These are phyloP conservation scores for Acacia concinna DNA, from an alignment of 331 rosid genomes.

Conservation along the genomic window DNA sequence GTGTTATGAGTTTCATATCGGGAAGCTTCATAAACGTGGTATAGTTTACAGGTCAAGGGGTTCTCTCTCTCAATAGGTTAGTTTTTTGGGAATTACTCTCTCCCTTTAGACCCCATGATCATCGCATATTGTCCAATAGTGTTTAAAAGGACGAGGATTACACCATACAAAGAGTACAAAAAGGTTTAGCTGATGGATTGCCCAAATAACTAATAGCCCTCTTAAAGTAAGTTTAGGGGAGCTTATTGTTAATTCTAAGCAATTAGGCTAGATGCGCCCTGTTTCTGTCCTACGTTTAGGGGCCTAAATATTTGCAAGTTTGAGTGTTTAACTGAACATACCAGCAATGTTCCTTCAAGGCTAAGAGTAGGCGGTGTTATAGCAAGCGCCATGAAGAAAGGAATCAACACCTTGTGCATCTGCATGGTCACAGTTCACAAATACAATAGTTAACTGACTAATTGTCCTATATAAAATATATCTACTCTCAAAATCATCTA, in stretches of 20 bases:
- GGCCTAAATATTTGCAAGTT: constrained; percentile 12
- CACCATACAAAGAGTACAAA: not conserved
- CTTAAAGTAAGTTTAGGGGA: not conserved
- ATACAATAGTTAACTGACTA: constrained; percentile 1
- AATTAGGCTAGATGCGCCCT: not conserved
- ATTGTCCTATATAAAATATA: not conserved
- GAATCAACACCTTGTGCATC: constrained; percentile 87
- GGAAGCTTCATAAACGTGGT: too few relatives aligned
- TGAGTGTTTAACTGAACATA: constrained; percentile 30
- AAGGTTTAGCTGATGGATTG: not conserved
- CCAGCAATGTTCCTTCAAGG: constrained; percentile 95
- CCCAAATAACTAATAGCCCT: not conserved
- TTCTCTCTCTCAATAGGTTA: too few relatives aligned
- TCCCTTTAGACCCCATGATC: too few relatives aligned
- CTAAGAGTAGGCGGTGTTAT: constrained; percentile 76
- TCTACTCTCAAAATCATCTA: not conserved
- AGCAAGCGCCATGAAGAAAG: constrained; percentile 69
- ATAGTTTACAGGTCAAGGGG: too few relatives aligned
- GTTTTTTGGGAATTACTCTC: too few relatives aligned
- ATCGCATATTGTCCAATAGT: not conserved
- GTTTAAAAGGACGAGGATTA: not conserved
- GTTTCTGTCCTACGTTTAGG: not conserved
- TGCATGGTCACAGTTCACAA: constrained; percentile 40
- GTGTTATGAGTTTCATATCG: too few relatives aligned
- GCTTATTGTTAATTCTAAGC: not conserved